Percentiles rank a stretch among this genome's conserved stretches.
Evolutionary conservation across 495 filamentous ascomycete genomes (phyloP).

Genomic region (Cladorrhinum samala): DNA sequence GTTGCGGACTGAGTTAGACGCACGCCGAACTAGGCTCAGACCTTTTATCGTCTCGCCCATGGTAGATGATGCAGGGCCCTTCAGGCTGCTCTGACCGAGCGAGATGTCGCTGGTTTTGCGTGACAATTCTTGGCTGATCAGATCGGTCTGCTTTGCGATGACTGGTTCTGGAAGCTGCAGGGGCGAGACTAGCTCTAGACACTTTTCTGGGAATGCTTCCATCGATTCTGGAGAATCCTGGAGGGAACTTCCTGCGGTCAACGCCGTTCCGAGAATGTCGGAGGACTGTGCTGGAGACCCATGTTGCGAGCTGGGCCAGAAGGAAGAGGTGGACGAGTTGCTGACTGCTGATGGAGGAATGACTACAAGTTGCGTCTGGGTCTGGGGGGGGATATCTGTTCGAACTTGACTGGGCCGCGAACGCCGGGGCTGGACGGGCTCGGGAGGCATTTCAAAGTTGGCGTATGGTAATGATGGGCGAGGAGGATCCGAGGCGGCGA

Average conservation of each 20-base stretch:
- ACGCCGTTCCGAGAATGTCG: slow-evolving; percentile 25
- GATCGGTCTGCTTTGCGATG: slow-evolving; percentile 6
- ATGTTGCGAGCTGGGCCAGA: slow-evolving; percentile 36
- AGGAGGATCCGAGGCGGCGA: slow-evolving; percentile 7
- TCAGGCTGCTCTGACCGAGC: slow-evolving; percentile 22
- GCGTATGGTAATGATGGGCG: slow-evolving; percentile 10
- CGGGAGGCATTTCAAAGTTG: slow-evolving; percentile 32
- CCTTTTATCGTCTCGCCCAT: slow-evolving; percentile 33
- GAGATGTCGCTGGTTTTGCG: slow-evolving; percentile 35
- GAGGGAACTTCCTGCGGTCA: slow-evolving; percentile 36
- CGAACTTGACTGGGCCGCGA: slow-evolving; percentile 37
- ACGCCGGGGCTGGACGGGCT: slow-evolving; percentile 28
- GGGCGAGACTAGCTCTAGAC: slow-evolving; percentile 12
- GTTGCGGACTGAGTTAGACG: slow-evolving; percentile 36
- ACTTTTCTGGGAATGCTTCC: slow-evolving; percentile 24
- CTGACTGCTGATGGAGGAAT: slow-evolving; percentile 37
- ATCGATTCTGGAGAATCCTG: slow-evolving; percentile 38
- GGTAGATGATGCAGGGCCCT: slow-evolving; percentile 26
- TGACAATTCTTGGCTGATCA: slow-evolving; percentile 17
- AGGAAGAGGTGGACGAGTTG: slow-evolving; percentile 39
- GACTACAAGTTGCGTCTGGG: slow-evolving; percentile 29
- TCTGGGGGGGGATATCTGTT: slow-evolving; percentile 28
- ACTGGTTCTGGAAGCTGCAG: slow-evolving; percentile 42
- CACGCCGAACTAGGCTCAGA: slow-evolving; percentile 39
- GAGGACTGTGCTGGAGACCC: slow-evolving; percentile 38